Conservation (phyloP, 192 early-diverging fungal genomes). For the Linderina pennispora region DNA sequence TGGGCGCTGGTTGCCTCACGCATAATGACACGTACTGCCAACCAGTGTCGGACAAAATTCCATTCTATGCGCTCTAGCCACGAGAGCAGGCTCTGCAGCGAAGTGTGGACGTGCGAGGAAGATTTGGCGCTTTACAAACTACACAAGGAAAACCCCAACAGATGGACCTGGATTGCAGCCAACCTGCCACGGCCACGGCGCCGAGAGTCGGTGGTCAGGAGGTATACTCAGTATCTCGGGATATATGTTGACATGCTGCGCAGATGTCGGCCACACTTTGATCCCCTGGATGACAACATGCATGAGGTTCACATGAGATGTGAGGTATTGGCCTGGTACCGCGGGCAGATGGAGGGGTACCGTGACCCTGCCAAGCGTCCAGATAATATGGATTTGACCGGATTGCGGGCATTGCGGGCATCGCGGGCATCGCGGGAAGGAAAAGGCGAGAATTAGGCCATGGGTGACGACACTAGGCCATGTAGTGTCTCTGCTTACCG, state of each 20-base stretch:
- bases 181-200: conserved; percentile 5
- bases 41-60: conserved; percentile 23
- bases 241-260: conserved; percentile 19
- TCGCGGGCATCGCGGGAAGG: too few species aligned
- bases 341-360: conserved; percentile 14
- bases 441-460: too few species aligned
- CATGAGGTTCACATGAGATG: conserved; percentile 37
- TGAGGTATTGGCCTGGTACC: conserved; percentile 29
- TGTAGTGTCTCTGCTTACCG: too few species aligned
- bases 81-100: background rate
- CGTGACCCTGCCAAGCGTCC: conserved; percentile 12
- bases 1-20: conserved; percentile 23
- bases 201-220: background rate
- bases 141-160: background rate
- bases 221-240: conserved; percentile 5
- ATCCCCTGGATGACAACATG: conserved; percentile 26
- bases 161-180: conserved; percentile 9
- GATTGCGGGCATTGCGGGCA: background rate
- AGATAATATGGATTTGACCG: conserved; percentile 22
- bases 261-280: conserved; percentile 19
- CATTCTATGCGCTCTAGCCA: background rate
- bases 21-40: conserved; percentile 10
- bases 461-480: background rate
- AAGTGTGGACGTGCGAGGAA: conserved; percentile 29
- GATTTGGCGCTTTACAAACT: conserved; percentile 18